phyloP scores from a whole-genome alignment of 768 basidiomycete species.

The Kwoniella heveanensis region DNA sequence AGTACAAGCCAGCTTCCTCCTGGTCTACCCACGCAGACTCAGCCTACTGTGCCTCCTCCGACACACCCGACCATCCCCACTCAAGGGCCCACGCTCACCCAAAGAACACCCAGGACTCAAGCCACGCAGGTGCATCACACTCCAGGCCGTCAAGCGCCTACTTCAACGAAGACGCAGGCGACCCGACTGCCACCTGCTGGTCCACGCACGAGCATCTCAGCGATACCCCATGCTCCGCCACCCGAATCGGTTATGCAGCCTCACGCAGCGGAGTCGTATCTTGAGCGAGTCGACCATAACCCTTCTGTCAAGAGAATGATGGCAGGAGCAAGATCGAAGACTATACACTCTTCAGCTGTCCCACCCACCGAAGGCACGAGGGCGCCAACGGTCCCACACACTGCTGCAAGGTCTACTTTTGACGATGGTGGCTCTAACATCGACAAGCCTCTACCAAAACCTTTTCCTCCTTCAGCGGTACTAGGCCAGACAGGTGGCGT shows the following conservation, averaged over 20 bases:
- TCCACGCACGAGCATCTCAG: conserved; percentile 9
- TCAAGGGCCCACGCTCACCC: conserved; percentile 9
- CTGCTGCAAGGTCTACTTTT: conserved; percentile 9
- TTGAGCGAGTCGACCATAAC: conserved; percentile 81
- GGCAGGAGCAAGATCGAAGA: conserved; percentile 36
- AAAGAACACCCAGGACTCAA: conserved; percentile 11
- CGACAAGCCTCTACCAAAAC: conserved; percentile 52
- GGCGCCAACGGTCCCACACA: conserved; percentile 9
- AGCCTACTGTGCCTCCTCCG: conserved; percentile 10
- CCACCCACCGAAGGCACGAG: conserved; percentile 16
- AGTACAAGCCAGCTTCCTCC: conserved; percentile 17
- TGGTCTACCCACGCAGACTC: conserved; percentile 4
- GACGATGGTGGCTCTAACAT: conserved; percentile 18
- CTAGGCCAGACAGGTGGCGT: neutral
- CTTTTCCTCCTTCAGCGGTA: conserved; percentile 14
- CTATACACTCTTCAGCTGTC: conserved; percentile 41
- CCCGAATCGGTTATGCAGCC: conserved; percentile 22
- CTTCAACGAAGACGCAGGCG: conserved; percentile 9
- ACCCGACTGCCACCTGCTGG: conserved; percentile 10
- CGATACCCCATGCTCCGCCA: conserved; percentile 14
- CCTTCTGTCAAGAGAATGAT: conserved; percentile 68
- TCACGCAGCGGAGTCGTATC: conserved; percentile 48
- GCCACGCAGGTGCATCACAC: conserved; percentile 4
- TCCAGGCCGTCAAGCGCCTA: conserved; percentile 8
- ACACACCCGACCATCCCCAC: conserved; percentile 12